Evolutionary conservation across 495 filamentous ascomycete genomes (phyloP).

Genomic region (Annulohypoxylon moriforme): DNA sequence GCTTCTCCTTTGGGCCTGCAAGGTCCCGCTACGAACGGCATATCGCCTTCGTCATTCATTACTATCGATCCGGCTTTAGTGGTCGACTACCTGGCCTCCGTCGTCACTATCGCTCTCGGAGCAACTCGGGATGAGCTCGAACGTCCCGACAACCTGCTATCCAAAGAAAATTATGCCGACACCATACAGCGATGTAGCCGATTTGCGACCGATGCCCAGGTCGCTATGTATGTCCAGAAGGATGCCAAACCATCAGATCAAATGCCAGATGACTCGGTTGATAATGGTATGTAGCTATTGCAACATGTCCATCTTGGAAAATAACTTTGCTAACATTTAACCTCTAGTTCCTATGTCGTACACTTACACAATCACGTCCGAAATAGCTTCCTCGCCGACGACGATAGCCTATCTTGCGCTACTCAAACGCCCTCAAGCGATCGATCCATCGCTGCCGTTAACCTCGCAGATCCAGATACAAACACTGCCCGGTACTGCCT

Average conservation of each 20-base stretch:
- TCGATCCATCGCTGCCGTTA: slow-evolving; percentile 82
- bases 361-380: slow-evolving; percentile 80
- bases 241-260: slow-evolving; percentile 66
- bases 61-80: slow-evolving; percentile 64
- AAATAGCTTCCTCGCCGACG: slow-evolving; percentile 80
- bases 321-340: slow-evolving; percentile 24
- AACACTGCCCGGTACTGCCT: slow-evolving; percentile 84
- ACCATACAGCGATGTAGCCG: slow-evolving; percentile 87
- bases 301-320: neutral
- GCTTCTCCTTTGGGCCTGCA: slow-evolving; percentile 55
- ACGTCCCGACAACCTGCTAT: slow-evolving; percentile 82
- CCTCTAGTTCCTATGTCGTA: slow-evolving; percentile 60
- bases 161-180: slow-evolving; percentile 72
- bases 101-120: slow-evolving; percentile 86
- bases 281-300: slow-evolving; percentile 43
- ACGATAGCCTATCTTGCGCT: slow-evolving; percentile 88
- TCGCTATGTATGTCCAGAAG: slow-evolving; percentile 90
- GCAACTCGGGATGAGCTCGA: slow-evolving; percentile 84
- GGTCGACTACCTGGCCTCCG: slow-evolving; percentile 80
- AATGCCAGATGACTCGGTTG: slow-evolving; percentile 49
- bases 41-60: slow-evolving; percentile 56
- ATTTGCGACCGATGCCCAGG: slow-evolving; percentile 88
- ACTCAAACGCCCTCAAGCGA: slow-evolving; percentile 86
- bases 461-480: slow-evolving; percentile 88
- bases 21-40: slow-evolving; percentile 56